These are phyloP conservation scores for Neofusicoccum cordaticola DNA, from an alignment of 2,329 filamentous ascomycete genomes.

Conservation along the genomic window DNA sequence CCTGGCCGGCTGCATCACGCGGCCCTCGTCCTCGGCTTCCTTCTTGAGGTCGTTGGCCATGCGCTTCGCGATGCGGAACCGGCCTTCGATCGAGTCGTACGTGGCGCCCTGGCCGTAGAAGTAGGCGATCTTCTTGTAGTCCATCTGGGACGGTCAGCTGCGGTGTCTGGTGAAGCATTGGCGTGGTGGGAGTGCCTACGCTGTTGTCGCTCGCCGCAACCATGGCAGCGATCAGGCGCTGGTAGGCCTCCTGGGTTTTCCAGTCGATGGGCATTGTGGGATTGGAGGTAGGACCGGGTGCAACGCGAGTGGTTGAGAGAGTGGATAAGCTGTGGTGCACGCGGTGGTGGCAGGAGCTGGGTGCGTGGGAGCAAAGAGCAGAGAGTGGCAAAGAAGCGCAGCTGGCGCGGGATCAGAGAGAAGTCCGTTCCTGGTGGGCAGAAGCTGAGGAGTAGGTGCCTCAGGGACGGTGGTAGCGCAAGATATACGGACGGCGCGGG, in stretches of 20 bases:
- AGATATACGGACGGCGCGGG: neutral
- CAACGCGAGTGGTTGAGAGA: neutral
- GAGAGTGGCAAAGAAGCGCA: neutral
- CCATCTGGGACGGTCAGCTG: constrained; percentile 34
- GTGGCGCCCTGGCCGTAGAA: constrained; percentile 47
- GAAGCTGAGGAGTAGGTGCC: neutral
- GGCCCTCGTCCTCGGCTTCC: constrained; percentile 22
- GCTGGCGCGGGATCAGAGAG: neutral
- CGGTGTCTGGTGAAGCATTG: neutral
- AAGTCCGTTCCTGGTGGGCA: no score
- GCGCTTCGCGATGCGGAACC: constrained; percentile 46
- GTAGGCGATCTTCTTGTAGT: constrained; percentile 43
- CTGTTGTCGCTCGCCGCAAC: constrained; percentile 34
- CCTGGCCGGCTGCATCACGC: constrained; percentile 17
- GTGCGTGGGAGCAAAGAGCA: neutral
- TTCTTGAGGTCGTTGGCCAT: constrained; percentile 35
- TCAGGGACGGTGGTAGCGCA: neutral
- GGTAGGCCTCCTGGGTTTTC: constrained; percentile 33
- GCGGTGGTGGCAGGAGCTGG: neutral
- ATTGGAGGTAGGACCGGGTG: neutral
- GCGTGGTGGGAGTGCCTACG: constrained; percentile 23
- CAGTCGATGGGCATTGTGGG: constrained; percentile 36
- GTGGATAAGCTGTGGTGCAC: neutral
- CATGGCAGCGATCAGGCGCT: constrained; percentile 41
- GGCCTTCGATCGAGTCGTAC: constrained; percentile 48